Percentiles rank a stretch among this genome's conserved stretches.
Evolutionary conservation across 2,329 filamentous ascomycete genomes (phyloP).

Genomic region (Aspergillus quadricinctus): DNA sequence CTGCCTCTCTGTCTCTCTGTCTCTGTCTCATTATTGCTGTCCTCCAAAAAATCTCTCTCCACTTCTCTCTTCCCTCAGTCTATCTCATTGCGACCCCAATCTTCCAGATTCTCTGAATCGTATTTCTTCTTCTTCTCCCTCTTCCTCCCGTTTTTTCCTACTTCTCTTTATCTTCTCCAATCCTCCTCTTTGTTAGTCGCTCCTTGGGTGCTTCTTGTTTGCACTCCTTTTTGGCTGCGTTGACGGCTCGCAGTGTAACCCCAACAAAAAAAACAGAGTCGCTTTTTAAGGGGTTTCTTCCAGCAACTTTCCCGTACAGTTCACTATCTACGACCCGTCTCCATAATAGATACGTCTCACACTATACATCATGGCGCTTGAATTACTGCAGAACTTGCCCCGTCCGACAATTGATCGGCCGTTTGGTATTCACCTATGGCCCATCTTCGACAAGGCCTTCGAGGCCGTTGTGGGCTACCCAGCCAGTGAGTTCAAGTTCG

Average conservation of each 20-base stretch:
- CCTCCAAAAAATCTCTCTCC: conserved; percentile 15
- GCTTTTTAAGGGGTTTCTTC: not conserved
- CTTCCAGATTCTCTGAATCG: conserved; percentile 25
- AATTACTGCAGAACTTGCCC: conserved; percentile 51
- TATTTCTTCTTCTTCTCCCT: conserved; percentile 62
- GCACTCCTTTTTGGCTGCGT: conserved; percentile 13
- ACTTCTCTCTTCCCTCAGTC: conserved; percentile 25
- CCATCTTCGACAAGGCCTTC: conserved; percentile 86
- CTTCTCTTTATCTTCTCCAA: conserved; percentile 69
- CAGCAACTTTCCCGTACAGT: conserved; percentile 2
- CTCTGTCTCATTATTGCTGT: not conserved
- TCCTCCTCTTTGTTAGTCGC: conserved; percentile 7
- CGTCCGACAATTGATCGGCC: conserved; percentile 82
- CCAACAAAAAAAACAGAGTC: conserved; percentile 6
- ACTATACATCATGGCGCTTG: conserved; percentile 42
- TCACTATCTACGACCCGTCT: conserved; percentile 3
- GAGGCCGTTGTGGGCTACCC: conserved; percentile 73
- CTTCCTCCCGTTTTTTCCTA: conserved; percentile 37
- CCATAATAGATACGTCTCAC: not conserved
- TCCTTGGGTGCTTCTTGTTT: conserved; percentile 5
- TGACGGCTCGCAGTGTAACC: conserved; percentile 1
- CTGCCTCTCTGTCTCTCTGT: not conserved
- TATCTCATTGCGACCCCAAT: not conserved
- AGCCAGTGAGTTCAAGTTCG: conserved; percentile 80
- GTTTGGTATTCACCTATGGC: conserved; percentile 89